A percentile compares a stretch with the other conserved stretches of the same genome.
These are phyloP conservation scores for Candida yuanshanica DNA, from an alignment of 805 yeast species.

Conservation along the genomic window DNA sequence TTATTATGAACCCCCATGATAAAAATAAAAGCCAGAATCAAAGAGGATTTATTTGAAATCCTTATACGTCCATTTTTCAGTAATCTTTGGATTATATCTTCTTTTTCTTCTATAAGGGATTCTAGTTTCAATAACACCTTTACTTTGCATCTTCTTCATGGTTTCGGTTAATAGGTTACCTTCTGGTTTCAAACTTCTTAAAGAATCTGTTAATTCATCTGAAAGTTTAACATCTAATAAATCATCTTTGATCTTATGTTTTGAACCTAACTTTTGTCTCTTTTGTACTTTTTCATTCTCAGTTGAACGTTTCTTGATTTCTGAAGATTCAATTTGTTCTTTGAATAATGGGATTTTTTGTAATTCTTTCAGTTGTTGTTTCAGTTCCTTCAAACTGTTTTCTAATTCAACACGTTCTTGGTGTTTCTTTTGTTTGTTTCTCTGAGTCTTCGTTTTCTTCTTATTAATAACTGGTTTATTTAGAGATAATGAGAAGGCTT, in stretches of 20 bases:
- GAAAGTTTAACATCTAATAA: conserved; percentile 73
- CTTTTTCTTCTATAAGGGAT: conserved; percentile 57
- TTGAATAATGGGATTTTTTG: conserved; percentile 37
- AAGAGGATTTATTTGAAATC: conserved; percentile 68
- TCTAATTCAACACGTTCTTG: conserved; percentile 54
- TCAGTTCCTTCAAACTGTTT: conserved; percentile 50
- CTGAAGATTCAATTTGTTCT: conserved; percentile 21
- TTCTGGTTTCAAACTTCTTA: conserved; percentile 83
- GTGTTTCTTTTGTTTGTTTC: conserved; percentile 65
- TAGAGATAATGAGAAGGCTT: conserved; percentile 49
- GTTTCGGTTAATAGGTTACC: conserved; percentile 82
- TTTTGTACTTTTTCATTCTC: conserved; percentile 28
- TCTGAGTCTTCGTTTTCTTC: conserved; percentile 70
- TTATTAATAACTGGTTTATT: conserved; percentile 65
- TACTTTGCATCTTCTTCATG: conserved; percentile 72
- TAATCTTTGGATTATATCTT: conserved; percentile 65
- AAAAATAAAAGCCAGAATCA: neutral
- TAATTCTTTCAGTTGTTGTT: conserved; percentile 55
- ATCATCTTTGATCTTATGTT: conserved; percentile 40
- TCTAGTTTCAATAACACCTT: conserved; percentile 85
- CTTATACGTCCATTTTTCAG: conserved; percentile 92
- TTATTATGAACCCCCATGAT: neutral
- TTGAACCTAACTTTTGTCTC: conserved; percentile 38
- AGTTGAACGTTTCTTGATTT: conserved; percentile 15
- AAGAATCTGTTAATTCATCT: conserved; percentile 81